Evolutionary conservation across 1,139 yeast species (phyloP).

Genomic region (Yamadazyma sp.): DNA sequence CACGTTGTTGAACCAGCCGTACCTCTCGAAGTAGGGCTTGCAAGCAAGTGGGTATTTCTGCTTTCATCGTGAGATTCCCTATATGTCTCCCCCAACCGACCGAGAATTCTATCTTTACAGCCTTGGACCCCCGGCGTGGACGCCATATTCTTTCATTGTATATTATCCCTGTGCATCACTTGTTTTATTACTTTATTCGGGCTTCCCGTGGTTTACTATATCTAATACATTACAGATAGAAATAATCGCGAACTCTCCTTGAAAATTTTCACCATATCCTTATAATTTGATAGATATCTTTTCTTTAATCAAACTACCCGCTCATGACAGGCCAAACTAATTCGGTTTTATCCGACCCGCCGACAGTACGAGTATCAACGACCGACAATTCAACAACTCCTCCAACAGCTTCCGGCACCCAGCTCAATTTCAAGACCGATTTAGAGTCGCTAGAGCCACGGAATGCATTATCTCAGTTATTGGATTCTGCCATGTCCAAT

Average conservation of each 20-base stretch:
- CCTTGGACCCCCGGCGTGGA: too few species aligned
- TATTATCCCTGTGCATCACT: not conserved
- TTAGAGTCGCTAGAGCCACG: slow-evolving; percentile 25
- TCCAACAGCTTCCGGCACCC: too few species aligned
- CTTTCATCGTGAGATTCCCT: too few species aligned
- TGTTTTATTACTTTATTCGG: not conserved
- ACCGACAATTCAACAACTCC: not conserved
- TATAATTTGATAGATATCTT: too few species aligned
- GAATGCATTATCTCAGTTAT: slow-evolving; percentile 41
- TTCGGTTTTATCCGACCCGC: slow-evolving; percentile 29
- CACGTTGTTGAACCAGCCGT: slow-evolving; percentile 68
- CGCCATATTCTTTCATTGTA: not conserved
- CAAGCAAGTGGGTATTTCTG: too few species aligned
- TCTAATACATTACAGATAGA: not conserved
- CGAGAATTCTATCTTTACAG: too few species aligned
- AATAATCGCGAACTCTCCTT: not conserved
- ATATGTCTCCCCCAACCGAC: too few species aligned
- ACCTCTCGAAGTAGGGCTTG: slow-evolving; percentile 22
- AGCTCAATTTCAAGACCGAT: too few species aligned
- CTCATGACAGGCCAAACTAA: slow-evolving; percentile 15
- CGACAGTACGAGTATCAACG: slow-evolving; percentile 21
- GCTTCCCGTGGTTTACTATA: not conserved
- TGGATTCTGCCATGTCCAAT: slow-evolving; percentile 46
- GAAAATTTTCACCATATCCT: not conserved
- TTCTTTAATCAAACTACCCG: slow-evolving; percentile 42